These are phyloP conservation scores for Fraxinus paxiana DNA, from an alignment of 305 asterid species.

Conservation along the genomic window DNA sequence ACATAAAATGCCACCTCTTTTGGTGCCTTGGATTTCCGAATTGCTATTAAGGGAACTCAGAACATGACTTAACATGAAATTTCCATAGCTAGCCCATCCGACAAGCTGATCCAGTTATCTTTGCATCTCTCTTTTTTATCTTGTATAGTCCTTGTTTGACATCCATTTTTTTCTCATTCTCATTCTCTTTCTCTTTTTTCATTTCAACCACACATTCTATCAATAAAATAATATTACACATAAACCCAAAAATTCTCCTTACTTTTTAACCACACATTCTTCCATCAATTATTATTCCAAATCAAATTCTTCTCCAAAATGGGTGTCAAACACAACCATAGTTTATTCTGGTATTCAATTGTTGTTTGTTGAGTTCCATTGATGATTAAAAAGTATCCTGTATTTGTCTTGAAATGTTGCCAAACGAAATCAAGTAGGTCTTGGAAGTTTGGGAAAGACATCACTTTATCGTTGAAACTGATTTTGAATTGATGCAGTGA, in stretches of 20 bases:
- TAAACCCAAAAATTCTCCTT: no score
- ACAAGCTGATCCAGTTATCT: background rate
- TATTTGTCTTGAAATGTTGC: background rate
- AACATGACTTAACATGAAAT: background rate
- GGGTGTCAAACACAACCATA: no score
- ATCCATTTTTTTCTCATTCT: no score
- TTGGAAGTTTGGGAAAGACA: conserved; percentile 7
- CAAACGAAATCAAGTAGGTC: background rate
- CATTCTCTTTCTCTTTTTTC: no score
- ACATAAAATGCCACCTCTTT: background rate
- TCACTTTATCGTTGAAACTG: conserved; percentile 16
- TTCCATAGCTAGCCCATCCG: conserved; percentile 5
- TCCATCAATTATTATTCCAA: no score
- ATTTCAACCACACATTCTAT: no score
- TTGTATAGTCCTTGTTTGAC: background rate
- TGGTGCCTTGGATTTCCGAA: conserved; percentile 7
- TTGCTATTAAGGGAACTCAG: conserved; percentile 7
- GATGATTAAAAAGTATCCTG: conserved; percentile 2
- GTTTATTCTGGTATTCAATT: background rate
- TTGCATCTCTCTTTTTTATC: background rate
- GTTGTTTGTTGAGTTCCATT: background rate
- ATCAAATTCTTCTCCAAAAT: no score
- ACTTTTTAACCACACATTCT: no score
- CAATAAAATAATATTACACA: no score
- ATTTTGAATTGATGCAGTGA: conserved; percentile 61